These are phyloP conservation scores for Hypoxylon sp. DNA, from an alignment of 2,329 filamentous ascomycete genomes.

Conservation along the genomic window DNA sequence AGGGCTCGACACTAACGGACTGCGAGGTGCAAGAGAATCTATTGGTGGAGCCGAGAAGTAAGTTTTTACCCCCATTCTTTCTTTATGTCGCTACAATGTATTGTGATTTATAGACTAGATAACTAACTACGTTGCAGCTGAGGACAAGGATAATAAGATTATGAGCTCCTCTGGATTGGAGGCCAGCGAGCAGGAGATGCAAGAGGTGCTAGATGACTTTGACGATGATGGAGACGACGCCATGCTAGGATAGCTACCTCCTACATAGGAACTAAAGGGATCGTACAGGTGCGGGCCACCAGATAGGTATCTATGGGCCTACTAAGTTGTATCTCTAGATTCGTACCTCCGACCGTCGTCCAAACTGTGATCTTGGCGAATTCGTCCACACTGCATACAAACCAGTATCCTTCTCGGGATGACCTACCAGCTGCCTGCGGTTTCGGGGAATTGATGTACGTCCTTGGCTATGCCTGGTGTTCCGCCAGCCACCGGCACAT, in stretches of 20 bases:
- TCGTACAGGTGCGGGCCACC: too few relatives aligned
- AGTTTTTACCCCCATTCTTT: constrained; percentile 51
- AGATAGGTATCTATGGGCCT: too few relatives aligned
- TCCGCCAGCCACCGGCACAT: too few relatives aligned
- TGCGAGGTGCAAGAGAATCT: constrained; percentile 94
- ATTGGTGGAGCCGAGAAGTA: constrained; percentile 82
- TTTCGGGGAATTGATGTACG: too few relatives aligned
- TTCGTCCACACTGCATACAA: too few relatives aligned
- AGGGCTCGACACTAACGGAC: constrained; percentile 81
- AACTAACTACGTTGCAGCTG: constrained; percentile 60
- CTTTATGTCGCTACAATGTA: constrained; percentile 11
- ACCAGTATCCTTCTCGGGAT: too few relatives aligned
- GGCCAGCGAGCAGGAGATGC: constrained; percentile 71
- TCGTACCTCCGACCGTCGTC: too few relatives aligned
- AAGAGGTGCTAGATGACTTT: constrained; percentile 62
- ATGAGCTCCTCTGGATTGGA: constrained; percentile 76
- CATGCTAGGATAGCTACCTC: constrained; percentile 10
- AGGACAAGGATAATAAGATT: constrained; percentile 74
- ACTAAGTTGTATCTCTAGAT: too few relatives aligned
- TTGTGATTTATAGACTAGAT: constrained; percentile 43
- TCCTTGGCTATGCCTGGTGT: too few relatives aligned
- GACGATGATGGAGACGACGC: constrained; percentile 50
- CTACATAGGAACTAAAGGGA: too few relatives aligned
- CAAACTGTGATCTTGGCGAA: too few relatives aligned
- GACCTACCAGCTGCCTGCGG: too few relatives aligned